phyloP scores from a whole-genome alignment of 805 yeast species.

The Wickerhamomyces bisporus region DNA sequence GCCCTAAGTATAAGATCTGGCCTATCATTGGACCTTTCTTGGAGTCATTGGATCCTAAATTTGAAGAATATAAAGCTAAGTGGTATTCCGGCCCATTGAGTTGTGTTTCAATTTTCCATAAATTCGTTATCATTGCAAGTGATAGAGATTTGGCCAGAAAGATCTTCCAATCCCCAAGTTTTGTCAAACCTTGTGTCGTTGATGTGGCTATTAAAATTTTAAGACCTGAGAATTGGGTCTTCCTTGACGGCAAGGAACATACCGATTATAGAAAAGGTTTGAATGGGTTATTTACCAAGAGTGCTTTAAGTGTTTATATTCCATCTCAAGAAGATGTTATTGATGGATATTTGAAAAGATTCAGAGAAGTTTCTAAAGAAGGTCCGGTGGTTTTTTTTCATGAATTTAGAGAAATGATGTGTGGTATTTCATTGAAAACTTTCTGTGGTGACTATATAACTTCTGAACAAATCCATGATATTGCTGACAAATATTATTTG shows the following conservation, averaged over 20 bases:
- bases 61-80: constrained; percentile 86
- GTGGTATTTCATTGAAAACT: constrained; percentile 88
- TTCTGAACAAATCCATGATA: constrained; percentile 79
- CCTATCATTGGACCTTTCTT: constrained; percentile 96
- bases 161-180: constrained; percentile 76
- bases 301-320: constrained; percentile 77
- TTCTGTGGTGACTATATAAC: constrained; percentile 95
- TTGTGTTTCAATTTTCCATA: constrained; percentile 97
- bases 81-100: constrained; percentile 94
- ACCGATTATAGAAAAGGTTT: constrained; percentile 87
- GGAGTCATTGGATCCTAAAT: constrained; percentile 92
- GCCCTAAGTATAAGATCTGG: constrained; percentile 84
- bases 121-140: constrained; percentile 92
- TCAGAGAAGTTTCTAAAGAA: constrained; percentile 50
- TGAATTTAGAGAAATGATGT: constrained; percentile 91
- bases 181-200: constrained; percentile 95
- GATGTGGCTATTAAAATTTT: constrained; percentile 93
- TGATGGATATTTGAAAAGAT: constrained; percentile 73
- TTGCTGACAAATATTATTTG: constrained; percentile 88
- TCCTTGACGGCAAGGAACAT: constrained; percentile 93
- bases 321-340: constrained; percentile 82
- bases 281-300: constrained; percentile 82
- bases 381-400: constrained; percentile 80
- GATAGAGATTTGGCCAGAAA: constrained; percentile 85
- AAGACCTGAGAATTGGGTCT: constrained; percentile 97